A percentile compares a stretch with the other conserved stretches of the same genome.
Evolutionary conservation across 176 grass and related monocot species (phyloP).

Genomic region (Carex pumila): DNA sequence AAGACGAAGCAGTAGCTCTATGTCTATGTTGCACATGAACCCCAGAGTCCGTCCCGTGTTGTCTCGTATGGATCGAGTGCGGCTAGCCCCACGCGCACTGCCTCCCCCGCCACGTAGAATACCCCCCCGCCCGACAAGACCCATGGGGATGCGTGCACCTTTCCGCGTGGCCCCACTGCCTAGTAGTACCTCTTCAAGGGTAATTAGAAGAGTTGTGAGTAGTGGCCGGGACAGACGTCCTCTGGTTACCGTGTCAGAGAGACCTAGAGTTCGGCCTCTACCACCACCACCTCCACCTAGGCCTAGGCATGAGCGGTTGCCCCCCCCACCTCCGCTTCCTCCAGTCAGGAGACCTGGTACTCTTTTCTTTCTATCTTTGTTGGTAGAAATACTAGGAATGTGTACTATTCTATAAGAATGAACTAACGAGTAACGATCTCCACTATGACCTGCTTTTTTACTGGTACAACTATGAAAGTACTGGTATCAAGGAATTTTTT

Average conservation of each 20-base stretch:
- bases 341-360: constrained; percentile 19
- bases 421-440: not conserved
- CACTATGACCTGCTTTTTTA: not conserved
- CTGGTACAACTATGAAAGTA: not conserved
- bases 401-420: not conserved
- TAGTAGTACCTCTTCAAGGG: not conserved
- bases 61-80: constrained; percentile 14
- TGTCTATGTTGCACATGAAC: not conserved
- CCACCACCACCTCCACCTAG: constrained; percentile 4
- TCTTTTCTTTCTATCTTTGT: not conserved
- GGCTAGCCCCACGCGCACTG: not conserved
- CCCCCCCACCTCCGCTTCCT: constrained; percentile 19
- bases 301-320: constrained; percentile 1
- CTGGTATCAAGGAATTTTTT: not conserved
- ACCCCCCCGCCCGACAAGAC: not conserved
- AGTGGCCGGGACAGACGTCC: not conserved
- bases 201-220: constrained; percentile 6
- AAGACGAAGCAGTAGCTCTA: not conserved
- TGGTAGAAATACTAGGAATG: not conserved
- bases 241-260: constrained; percentile 14
- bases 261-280: not conserved
- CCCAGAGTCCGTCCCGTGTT: not conserved
- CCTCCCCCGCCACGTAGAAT: constrained; percentile 8
- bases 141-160: not conserved
- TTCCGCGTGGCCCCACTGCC: not conserved